Conservation (phyloP, 2,329 filamentous ascomycete species). For the Epichloe gansuensis region DNA sequence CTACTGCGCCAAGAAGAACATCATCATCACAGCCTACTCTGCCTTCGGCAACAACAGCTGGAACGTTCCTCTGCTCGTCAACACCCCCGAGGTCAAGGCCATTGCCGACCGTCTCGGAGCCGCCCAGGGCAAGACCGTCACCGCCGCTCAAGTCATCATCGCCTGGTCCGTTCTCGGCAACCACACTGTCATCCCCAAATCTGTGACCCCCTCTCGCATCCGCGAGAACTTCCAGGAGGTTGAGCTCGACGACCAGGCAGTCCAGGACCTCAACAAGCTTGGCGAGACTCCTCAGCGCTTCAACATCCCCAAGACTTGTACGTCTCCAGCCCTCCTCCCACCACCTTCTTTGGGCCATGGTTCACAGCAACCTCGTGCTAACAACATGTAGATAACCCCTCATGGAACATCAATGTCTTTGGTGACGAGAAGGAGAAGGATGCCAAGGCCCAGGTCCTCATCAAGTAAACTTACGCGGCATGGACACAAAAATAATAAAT, state of each 20-base stretch:
- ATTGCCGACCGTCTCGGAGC: slow-evolving; percentile 35
- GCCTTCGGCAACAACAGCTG: slow-evolving; percentile 35
- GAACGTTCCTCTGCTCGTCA: slow-evolving; percentile 39
- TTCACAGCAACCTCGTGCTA: slow-evolving; percentile 5
- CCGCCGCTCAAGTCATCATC: slow-evolving; percentile 35
- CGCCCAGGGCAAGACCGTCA: slow-evolving; percentile 24
- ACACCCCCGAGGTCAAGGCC: slow-evolving; percentile 41
- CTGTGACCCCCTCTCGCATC: slow-evolving; percentile 54
- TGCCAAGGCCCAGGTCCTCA: slow-evolving; percentile 34
- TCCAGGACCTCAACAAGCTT: slow-evolving; percentile 47
- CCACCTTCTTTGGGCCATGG: background rate
- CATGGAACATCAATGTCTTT: slow-evolving; percentile 46
- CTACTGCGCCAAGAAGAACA: slow-evolving; percentile 49
- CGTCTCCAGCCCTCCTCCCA: slow-evolving; percentile 9
- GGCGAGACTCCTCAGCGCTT: slow-evolving; percentile 37
- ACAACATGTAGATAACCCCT: slow-evolving; percentile 28
- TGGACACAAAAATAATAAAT: background rate
- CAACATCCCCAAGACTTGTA: slow-evolving; percentile 31
- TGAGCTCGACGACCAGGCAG: slow-evolving; percentile 45
- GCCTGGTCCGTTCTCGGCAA: slow-evolving; percentile 47
- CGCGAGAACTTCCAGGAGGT: slow-evolving; percentile 57
- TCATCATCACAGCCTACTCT: slow-evolving; percentile 55
- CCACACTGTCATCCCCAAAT: slow-evolving; percentile 64
- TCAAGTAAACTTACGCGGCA: slow-evolving; percentile 11
- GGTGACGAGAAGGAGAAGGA: slow-evolving; percentile 38